Base-by-base conservation (phyloP, 2,329 filamentous ascomycete species). In the Sporothrix euskadiensis region DNA sequence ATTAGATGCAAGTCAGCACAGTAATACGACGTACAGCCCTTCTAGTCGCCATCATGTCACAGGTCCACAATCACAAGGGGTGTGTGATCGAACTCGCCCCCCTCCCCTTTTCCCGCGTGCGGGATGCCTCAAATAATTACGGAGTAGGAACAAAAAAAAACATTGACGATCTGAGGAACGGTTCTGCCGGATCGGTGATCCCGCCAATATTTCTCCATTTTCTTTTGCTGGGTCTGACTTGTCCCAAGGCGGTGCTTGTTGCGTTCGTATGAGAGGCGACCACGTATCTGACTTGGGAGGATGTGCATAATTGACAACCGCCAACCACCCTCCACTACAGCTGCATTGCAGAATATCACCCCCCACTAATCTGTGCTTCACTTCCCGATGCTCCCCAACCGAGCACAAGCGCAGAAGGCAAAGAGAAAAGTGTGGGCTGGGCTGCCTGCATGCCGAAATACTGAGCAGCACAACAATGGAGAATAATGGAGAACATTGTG, bases 151-250 rank as follows among this genome's bases (percentile, higher is more conserved):
- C 5, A 44, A 56, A 39, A 32, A 9, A 44, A 59, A 30, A 26
- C n/a, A n/a, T 26, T 26, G 52, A 35, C 54, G 69, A 71, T 71
- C 69, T 61, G 8, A 49, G 44, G 4, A 49, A 61, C 16, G 65
- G 30, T 26, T 35, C 69, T 71, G 56, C 69, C 56, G 69, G 69
- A 71, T 71, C 69, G 54, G 69, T 71, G 69, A 71, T 71, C 69
- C 39, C 54, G 68, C 68, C n/a, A 52, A 69, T 56, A 52, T 57
- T 69, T 49, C 66, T 49, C 66, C 66, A 12, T 41, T 30, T 30
- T 30, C 16, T 9, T 19, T 49, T 26, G 44, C 22, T 56, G 26
- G 44, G 44, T 9, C 8, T 54, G 5, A 68, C 41, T 49, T 35
- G 65, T 68, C 41, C 47, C 22, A 68, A 16, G 26, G 26, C 65